A percentile compares a stretch with the other conserved stretches of the same genome.
These are phyloP conservation scores for Xylariaceae sp. DNA, from an alignment of 2,329 filamentous ascomycete genomes.

Conservation along the genomic window DNA sequence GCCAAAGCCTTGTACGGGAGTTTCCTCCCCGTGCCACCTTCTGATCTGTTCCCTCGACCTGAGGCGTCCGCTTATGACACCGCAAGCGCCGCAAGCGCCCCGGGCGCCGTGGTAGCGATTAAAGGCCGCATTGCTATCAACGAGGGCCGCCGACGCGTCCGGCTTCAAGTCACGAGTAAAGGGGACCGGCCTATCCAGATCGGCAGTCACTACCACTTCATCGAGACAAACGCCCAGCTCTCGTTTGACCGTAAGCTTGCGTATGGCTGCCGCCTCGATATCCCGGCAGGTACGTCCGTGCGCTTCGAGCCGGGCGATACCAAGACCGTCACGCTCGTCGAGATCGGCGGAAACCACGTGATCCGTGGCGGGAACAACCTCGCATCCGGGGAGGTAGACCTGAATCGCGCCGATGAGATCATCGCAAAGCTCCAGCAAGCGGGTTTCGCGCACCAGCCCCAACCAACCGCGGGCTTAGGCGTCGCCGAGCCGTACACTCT, in stretches of 20 bases:
- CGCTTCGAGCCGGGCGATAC: constrained; percentile 91
- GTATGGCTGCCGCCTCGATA: constrained; percentile 83
- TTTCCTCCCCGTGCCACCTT: constrained; percentile 74
- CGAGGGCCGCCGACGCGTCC: constrained; percentile 65
- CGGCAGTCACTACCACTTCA: constrained; percentile 93
- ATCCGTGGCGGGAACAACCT: constrained; percentile 82
- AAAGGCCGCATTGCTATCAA: constrained; percentile 64
- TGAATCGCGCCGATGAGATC: constrained; percentile 58
- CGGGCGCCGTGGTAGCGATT: constrained; percentile 74
- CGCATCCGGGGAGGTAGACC: constrained; percentile 66
- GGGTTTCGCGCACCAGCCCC: constrained; percentile 72
- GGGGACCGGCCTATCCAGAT: constrained; percentile 90
- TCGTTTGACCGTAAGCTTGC: constrained; percentile 78
- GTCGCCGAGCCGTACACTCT: constrained; percentile 59
- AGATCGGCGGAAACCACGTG: constrained; percentile 73
- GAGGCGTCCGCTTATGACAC: constrained; percentile 60
- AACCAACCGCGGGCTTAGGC: constrained; percentile 54
- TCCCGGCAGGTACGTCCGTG: constrained; percentile 84
- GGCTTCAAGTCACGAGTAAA: constrained; percentile 71
- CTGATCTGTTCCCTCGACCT: constrained; percentile 60
- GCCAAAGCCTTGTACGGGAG: constrained; percentile 84
- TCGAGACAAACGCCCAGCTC: constrained; percentile 87
- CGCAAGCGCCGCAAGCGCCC: constrained; percentile 69
- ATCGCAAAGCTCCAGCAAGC: constrained; percentile 59
- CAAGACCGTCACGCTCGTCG: constrained; percentile 83